Evolutionary conservation across 176 grass and related monocot genomes (phyloP), one percentile per base, ranked within the genome.

Genomic region (Carex pumila): DNA sequence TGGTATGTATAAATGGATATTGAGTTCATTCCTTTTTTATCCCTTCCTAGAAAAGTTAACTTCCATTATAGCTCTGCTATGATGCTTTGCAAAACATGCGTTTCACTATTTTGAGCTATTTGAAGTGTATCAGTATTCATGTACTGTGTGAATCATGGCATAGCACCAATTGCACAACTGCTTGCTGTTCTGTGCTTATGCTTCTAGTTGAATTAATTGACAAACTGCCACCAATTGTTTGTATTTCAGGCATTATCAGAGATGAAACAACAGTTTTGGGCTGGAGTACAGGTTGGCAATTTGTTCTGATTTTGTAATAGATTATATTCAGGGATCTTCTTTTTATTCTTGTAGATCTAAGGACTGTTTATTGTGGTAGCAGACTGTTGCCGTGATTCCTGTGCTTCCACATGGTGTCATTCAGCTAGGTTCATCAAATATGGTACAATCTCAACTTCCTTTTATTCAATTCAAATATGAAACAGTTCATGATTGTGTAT

Each of bases 391-490:
- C 1, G 71, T 88, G 41, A 85, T 88, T 79, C 87, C 87, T 85
- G 73, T 88, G 53, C 87, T 84, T 88, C 87, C 87, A 62, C 87
- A 85, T 36, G 87, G 87, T 12, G 82, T 88, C 61, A 85, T 88
- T 69, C 87, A 88, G 37, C 82, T 88, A 50, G 87, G 87, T n/a
- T 88, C 87, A 17, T 78, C 73, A 12, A 88, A 88, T 50, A 88
- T 88, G 81, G 87, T 85, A 62, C 58, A 73, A 67, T 79, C 47
- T 81, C 68, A 79, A 5, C 80, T 39, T 12, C 59, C 80, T 84
- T 58, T 69, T 71, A 19, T 84, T 21, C 13, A 77, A 32, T 57
- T 78, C 13, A 56, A 34, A n/a, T 55, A 14, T 25, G 36, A 78
- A 78, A 57, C 12, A 78, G 13, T 78, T 57, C 31, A 8, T 54